Evolutionary conservation across 108 stramenopile genomes (phyloP), one percentile per base, ranked within the genome.

Genomic region (Pseudonitzschia delicatissima): DNA sequence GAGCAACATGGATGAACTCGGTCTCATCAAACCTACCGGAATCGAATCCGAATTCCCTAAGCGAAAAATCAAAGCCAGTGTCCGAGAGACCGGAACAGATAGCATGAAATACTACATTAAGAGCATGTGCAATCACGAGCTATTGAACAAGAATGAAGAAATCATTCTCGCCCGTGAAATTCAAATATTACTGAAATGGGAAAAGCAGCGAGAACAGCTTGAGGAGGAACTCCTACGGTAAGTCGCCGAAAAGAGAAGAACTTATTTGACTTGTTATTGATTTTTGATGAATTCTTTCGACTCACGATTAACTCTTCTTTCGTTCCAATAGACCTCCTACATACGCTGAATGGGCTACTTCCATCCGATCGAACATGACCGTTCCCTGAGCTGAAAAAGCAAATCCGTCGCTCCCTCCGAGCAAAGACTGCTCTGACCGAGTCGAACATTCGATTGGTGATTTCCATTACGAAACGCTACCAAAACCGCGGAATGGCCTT

Each of bases 391-490:
- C 78, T 95, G 53, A 91, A 91, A 71, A 89, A 91, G 47, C 94
- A 95, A 78, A 92, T 95, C 60, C 86, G 88, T 31, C 77, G 91
- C 29, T 88, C 87, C 28, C 81, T 91, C 13, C 76, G 85, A 32
- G 91, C 94, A 57, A 95, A 95, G 84, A 69, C 87, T 18, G 88
- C 91, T 33, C 74, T 96, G 11, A 91, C 88, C 5, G 84, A 89
- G 67, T 83, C 86, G 42, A 96, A 96, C 76, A 80, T 93, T 60
- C 86, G 96, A 31, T 75, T 95, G 15, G 97, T 98, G 23, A 83
- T 93, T 58, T 85, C 85, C 48, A 95, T 96, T 63, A 93, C 96
- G 6, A 88, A 90, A 71, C 76, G 86, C n/a, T 97, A 95, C 70
- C 83, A 83, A 72, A 73, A 76, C 42, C 70, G 88, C 40, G 93